A percentile compares a stretch with the other conserved stretches of the same genome.
Evolutionary conservation across 768 basidiomycete genomes (phyloP).

Genomic region (Ramaria sp.): DNA sequence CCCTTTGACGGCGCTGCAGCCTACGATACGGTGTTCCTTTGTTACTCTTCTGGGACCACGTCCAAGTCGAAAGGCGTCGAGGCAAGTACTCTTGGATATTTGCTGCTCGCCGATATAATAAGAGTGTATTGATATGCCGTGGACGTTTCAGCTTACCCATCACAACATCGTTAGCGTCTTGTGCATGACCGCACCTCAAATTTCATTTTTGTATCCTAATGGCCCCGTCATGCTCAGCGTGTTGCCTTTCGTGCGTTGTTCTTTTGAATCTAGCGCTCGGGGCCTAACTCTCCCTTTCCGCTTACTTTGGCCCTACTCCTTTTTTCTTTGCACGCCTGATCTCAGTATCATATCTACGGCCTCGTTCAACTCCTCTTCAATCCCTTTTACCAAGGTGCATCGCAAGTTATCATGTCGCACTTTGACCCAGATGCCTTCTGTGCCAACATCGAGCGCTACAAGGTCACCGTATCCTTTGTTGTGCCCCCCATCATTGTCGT

Average conservation of each 20-base stretch:
- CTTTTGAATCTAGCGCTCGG: not conserved
- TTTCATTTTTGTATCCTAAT: conserved; percentile 28
- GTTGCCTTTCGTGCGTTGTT: conserved; percentile 36
- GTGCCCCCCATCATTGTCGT: conserved; percentile 83
- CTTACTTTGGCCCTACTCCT: not conserved
- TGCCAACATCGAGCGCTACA: conserved; percentile 51
- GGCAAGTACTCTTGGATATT: conserved; percentile 15
- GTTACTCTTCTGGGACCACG: conserved; percentile 62
- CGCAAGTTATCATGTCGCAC: conserved; percentile 47
- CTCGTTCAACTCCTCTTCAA: conserved; percentile 52
- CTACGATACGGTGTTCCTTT: conserved; percentile 52
- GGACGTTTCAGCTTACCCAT: conserved; percentile 21
- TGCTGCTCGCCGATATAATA: conserved; percentile 23
- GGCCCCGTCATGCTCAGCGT: conserved; percentile 49
- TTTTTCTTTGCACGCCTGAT: not conserved
- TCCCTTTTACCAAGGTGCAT: conserved; percentile 37
- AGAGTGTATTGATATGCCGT: too few species aligned
- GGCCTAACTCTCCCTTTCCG: not conserved
- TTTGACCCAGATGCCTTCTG: conserved; percentile 69
- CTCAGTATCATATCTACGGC: conserved; percentile 20
- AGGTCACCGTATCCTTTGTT: conserved; percentile 42
- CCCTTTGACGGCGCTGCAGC: conserved; percentile 40
- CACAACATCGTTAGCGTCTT: conserved; percentile 53
- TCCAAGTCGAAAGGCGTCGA: conserved; percentile 67
- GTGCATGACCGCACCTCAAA: conserved; percentile 35